phyloP scores from a whole-genome alignment of 2,329 filamentous ascomycete species.

The Penicillium sp. region DNA sequence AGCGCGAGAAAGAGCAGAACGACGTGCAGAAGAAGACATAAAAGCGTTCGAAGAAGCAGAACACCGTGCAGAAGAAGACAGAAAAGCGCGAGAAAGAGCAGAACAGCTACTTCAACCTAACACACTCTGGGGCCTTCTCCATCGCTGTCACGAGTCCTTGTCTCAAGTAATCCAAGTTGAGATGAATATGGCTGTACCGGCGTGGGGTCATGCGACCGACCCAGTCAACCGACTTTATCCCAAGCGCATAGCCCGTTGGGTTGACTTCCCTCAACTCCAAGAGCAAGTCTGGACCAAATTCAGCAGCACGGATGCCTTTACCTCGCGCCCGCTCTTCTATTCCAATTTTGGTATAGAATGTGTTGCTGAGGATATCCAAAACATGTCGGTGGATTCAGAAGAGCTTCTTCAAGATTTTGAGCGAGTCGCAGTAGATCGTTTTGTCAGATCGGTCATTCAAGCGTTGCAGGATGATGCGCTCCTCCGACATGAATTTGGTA shows the following conservation, averaged over 20 bases:
- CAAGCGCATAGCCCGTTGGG: background rate
- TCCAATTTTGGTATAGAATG: slow-evolving; percentile 3
- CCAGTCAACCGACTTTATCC: slow-evolving; percentile 8
- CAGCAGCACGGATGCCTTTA: slow-evolving; percentile 11
- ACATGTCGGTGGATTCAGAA: slow-evolving; percentile 21
- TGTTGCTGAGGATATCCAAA: slow-evolving; percentile 6
- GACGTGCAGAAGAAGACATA: slow-evolving; percentile 15
- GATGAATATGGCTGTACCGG: slow-evolving; percentile 18
- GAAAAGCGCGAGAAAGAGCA: background rate
- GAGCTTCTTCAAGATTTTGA: slow-evolving; percentile 19
- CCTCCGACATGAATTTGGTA: slow-evolving; percentile 13
- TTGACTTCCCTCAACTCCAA: slow-evolving; percentile 20
- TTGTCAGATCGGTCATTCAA: slow-evolving; percentile 17
- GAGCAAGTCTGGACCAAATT: slow-evolving; percentile 21
- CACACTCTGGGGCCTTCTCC: slow-evolving; percentile 17
- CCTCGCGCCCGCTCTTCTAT: slow-evolving; percentile 2
- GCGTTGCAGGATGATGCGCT: slow-evolving; percentile 12
- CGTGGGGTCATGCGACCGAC: slow-evolving; percentile 17
- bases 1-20: slow-evolving; percentile 2
- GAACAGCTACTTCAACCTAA: slow-evolving; percentile 16
- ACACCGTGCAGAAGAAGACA: background rate
- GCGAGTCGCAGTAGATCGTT: slow-evolving; percentile 21
- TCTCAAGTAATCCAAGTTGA: slow-evolving; percentile 20
- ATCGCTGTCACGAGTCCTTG: slow-evolving; percentile 17
- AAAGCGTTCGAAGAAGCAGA: slow-evolving; percentile 10